Base-by-base conservation (phyloP, 2,329 filamentous ascomycete genomes). In the Aspergillus udagawae region DNA sequence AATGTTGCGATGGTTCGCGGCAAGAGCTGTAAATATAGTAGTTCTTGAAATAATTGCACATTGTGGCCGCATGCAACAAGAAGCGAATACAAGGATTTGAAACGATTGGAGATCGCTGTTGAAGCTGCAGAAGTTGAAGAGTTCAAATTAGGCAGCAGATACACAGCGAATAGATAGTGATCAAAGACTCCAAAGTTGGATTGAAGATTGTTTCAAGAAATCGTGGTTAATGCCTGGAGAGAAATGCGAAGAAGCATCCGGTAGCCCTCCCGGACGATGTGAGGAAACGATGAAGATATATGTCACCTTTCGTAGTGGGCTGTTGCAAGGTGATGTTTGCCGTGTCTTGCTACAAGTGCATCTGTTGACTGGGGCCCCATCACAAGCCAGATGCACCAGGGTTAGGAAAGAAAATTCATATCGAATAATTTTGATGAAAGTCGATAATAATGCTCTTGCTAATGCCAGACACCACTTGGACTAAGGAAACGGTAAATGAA, bases 11-110 rank as follows among this genome's bases (percentile, higher is more conserved):
- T 0, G 87, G 88, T 67, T 90, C 86, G 56, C 81, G 74, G 68
- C 88, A 91, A 47, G 83, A 81, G 56, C 86, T 86, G 76, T 90
- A 91, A 72, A 91, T 86, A 75, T 90, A 90, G 72, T 87, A 91
- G 74, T 90, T 90, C 67, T 88, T 89, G 67, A 85, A 88, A 68
- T 87, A 89, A 67, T 81, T 76, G 75, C 80, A 82, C 80, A 82
- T 82, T 29, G 64, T 75, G 61, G 61, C 58, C 58, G 56, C 58
- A 63, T 64, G 44, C 50, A 51, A 20, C n/a, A 51, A n/a, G n/a
- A 8, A 55, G 21, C 23, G 25, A 53, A 58, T 41, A 27, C 50
- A 57, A 49, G n/a, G 54, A 44, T 29, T 47, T 23, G 50, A 41
- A 49, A 54, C 21, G 21, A 20, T n/a, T 8, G 23, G 14, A 38